Conservation (phyloP, 2,329 filamentous ascomycete species). For the Pseudopithomyces chartarum region DNA sequence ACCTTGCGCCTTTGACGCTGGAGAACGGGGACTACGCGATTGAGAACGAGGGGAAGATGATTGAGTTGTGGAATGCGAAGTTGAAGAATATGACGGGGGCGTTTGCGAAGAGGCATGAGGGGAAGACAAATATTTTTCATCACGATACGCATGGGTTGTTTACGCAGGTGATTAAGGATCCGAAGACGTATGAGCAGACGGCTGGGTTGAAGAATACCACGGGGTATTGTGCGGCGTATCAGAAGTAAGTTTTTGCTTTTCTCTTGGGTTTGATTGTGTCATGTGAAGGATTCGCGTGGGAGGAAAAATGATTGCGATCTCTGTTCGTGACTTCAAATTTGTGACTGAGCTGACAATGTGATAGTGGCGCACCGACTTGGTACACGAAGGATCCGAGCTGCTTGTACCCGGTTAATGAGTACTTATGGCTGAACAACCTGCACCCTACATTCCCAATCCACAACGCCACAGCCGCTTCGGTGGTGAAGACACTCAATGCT, state of each 20-base stretch:
- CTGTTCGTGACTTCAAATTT: neutral
- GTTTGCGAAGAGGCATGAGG: constrained; percentile 43
- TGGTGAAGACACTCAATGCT: constrained; percentile 27
- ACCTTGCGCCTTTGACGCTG: constrained; percentile 58
- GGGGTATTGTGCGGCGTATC: constrained; percentile 59
- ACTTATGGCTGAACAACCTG: constrained; percentile 67
- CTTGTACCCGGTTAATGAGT: constrained; percentile 62
- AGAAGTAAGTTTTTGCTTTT: constrained; percentile 44
- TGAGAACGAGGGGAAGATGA: constrained; percentile 47
- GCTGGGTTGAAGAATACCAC: constrained; percentile 61
- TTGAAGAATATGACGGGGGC: constrained; percentile 49
- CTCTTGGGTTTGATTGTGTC: no score
- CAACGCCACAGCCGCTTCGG: constrained; percentile 59
- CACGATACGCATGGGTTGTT: constrained; percentile 62
- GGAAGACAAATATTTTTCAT: constrained; percentile 55
- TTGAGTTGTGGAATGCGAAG: constrained; percentile 58
- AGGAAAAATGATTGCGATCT: neutral
- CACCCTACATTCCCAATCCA: constrained; percentile 70
- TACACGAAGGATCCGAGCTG: constrained; percentile 53
- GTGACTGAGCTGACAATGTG: constrained; percentile 9
- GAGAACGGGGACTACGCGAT: constrained; percentile 43
- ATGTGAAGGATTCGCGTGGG: neutral
- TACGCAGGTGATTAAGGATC: constrained; percentile 58
- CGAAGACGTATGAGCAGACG: constrained; percentile 56
- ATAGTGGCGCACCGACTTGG: constrained; percentile 45